Conservation (phyloP, 139 green algal genomes). For the Mesostigma viride region DNA sequence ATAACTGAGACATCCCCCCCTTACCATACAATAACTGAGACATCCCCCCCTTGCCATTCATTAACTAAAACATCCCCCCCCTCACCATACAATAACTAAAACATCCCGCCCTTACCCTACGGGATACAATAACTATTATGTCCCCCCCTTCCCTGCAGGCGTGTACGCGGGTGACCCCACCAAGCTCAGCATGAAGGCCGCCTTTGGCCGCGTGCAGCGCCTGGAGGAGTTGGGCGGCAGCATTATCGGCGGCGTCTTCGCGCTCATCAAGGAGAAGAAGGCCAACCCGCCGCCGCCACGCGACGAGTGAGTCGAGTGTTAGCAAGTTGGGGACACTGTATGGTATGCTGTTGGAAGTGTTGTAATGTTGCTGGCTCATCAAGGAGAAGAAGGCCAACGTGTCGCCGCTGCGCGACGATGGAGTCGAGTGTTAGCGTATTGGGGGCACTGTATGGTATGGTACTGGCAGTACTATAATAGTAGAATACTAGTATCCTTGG, state of each 20-base stretch:
- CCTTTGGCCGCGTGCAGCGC: conserved; percentile 74
- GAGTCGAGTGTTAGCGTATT: neutral
- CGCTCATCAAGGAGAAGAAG: conserved; percentile 44
- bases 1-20: too few relatives aligned
- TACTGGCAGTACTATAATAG: too few relatives aligned
- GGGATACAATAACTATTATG: too few relatives aligned
- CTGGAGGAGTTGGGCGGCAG: conserved; percentile 82
- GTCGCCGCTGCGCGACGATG: conserved; percentile 59
- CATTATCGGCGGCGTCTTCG: conserved; percentile 79
- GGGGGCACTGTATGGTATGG: too few relatives aligned
- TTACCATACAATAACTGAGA: too few relatives aligned
- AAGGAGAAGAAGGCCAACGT: conserved; percentile 58
- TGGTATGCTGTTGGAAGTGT: too few relatives aligned
- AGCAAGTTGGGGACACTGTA: too few relatives aligned
- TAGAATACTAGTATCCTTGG: neutral
- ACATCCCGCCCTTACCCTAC: too few relatives aligned
- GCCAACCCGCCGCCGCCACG: conserved; percentile 65
- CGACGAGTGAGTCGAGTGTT: conserved; percentile 42
- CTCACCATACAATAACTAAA: too few relatives aligned
- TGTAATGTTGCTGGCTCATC: conserved; percentile 25
- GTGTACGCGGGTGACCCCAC: conserved; percentile 93
- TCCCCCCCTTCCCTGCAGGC: too few relatives aligned
- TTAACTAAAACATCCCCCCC: too few relatives aligned
- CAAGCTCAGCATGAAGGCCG: conserved; percentile 94
- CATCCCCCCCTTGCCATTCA: too few relatives aligned